Evolutionary conservation across 2,329 filamentous ascomycete genomes (phyloP).

Genomic region (Beauveria australis): DNA sequence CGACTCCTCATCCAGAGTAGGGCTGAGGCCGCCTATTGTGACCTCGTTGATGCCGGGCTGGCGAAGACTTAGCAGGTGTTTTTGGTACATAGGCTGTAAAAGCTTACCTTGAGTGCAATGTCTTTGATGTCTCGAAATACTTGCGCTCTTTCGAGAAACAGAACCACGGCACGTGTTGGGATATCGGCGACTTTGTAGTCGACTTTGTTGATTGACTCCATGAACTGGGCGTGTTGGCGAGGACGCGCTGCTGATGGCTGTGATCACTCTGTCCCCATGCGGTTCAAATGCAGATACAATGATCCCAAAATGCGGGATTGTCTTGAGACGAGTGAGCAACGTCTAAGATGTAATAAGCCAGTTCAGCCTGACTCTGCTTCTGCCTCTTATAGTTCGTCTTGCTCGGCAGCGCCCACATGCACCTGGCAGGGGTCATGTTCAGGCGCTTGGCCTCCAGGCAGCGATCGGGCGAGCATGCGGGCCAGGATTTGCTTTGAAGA

Average conservation of each 20-base stretch:
- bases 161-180: constrained; percentile 50
- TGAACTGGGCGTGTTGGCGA: constrained; percentile 11
- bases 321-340: no score
- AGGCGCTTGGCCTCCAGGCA: neutral
- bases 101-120: constrained; percentile 23
- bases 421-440: neutral
- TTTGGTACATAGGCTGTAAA: neutral
- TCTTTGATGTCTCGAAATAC: constrained; percentile 51
- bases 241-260: neutral
- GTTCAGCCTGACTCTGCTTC: neutral
- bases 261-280: no score
- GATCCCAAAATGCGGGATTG: no score
- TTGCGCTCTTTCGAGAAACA: constrained; percentile 55
- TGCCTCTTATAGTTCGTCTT: neutral
- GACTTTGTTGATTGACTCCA: constrained; percentile 34
- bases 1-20: constrained; percentile 48
- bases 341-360: neutral
- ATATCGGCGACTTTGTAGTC: constrained; percentile 50
- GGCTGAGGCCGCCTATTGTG: constrained; percentile 46
- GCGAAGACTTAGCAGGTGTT: neutral
- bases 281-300: no score
- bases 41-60: constrained; percentile 51
- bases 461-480: neutral
- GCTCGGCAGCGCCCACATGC: neutral
- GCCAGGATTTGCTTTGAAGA: neutral